Evolutionary conservation across 2,329 filamentous ascomycete species (phyloP).

Genomic region (Verticillium nonalfalfae): DNA sequence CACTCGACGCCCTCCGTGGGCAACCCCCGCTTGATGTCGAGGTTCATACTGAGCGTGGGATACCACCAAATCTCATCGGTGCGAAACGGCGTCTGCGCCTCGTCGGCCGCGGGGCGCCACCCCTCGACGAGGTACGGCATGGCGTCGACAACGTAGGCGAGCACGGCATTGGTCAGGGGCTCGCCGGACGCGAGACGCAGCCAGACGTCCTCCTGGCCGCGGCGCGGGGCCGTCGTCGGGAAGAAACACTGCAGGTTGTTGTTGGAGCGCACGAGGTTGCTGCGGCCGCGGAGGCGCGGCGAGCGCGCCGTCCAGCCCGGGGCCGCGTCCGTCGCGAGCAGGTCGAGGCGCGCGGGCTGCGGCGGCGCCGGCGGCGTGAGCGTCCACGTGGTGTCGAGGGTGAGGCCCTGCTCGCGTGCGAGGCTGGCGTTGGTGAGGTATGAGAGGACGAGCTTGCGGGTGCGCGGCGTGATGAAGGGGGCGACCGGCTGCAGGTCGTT

Average conservation of each 20-base stretch:
- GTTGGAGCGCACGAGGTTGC: constrained; percentile 14
- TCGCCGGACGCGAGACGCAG: constrained; percentile 52
- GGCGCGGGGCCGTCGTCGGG: constrained; percentile 6
- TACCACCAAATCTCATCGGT: constrained; percentile 55
- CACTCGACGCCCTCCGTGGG: constrained; percentile 65
- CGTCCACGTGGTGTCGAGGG: constrained; percentile 6
- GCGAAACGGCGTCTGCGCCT: constrained; percentile 24
- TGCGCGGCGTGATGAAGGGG: constrained; percentile 26
- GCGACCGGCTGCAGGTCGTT: constrained; percentile 20
- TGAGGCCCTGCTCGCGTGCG: constrained; percentile 20
- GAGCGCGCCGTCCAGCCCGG: constrained; percentile 18
- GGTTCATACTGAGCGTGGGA: constrained; percentile 66
- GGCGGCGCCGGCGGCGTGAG: constrained; percentile 10
- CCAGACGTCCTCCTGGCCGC: constrained; percentile 52
- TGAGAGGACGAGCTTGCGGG: constrained; percentile 23
- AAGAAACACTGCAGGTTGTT: constrained; percentile 17
- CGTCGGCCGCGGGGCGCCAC: constrained; percentile 24
- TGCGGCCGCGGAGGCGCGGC: constrained; percentile 3
- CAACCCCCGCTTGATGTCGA: constrained; percentile 70
- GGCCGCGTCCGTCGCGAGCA: constrained; percentile 17
- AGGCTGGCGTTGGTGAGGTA: constrained; percentile 33
- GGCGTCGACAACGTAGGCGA: constrained; percentile 63
- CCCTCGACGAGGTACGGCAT: constrained; percentile 61
- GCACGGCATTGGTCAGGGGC: constrained; percentile 55
- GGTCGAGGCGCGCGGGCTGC: constrained; percentile 16